These are phyloP conservation scores for Thinopyrum elongatum DNA, from an alignment of 176 grass and related monocot species.

Conservation along the genomic window DNA sequence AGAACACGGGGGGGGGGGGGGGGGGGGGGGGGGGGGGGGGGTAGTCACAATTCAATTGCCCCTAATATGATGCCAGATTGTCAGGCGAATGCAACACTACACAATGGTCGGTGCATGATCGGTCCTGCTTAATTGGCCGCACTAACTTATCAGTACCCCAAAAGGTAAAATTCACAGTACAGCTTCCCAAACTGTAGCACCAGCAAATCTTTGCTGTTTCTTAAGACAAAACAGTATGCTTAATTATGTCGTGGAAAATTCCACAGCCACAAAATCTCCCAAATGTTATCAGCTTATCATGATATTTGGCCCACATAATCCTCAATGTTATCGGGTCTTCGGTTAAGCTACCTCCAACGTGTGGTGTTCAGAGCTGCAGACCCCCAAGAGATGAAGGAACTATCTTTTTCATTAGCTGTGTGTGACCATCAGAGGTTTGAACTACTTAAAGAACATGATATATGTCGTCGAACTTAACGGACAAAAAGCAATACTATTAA, in stretches of 20 bases:
- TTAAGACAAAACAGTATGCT: too few relatives aligned
- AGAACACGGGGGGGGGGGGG: too few relatives aligned
- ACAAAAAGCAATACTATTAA: neutral
- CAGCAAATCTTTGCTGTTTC: neutral
- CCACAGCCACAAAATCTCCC: neutral
- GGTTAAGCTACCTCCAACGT: constrained; percentile 35
- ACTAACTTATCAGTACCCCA: constrained; percentile 21
- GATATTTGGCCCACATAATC: constrained; percentile 13
- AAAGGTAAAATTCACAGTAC: constrained; percentile 26
- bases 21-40: too few relatives aligned
- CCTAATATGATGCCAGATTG: constrained; percentile 1
- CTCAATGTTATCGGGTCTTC: constrained; percentile 21
- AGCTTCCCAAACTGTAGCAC: neutral
- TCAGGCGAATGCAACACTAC: neutral
- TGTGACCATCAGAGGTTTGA: neutral
- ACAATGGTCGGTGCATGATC: constrained; percentile 13
- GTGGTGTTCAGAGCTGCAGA: constrained; percentile 16
- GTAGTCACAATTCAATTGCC: constrained; percentile 32
- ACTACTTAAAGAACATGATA: neutral
- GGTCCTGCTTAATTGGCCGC: constrained; percentile 11
- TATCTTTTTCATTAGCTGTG: constrained; percentile 17
- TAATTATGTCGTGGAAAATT: neutral
- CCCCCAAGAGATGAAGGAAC: neutral
- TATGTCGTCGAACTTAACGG: neutral
- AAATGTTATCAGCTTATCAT: constrained; percentile 6